Base-by-base conservation (phyloP, 176 grass and related monocot species). In the Juncus inflexus region DNA sequence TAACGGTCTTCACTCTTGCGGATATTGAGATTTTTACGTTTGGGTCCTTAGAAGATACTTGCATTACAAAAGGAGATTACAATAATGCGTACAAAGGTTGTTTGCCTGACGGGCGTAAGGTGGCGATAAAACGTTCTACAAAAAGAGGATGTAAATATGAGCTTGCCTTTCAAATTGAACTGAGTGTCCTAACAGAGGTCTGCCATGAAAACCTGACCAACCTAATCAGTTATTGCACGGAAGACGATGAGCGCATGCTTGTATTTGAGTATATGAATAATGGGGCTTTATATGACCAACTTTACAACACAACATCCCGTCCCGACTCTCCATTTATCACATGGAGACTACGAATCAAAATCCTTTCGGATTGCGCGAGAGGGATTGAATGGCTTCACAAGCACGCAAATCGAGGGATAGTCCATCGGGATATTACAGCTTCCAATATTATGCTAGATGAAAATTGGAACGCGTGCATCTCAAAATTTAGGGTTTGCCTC, bases 381-480 rank as follows among this genome's bases (percentile, higher is more conserved):
- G n/a, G n/a, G n/a, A n/a, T n/a, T n/a, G n/a, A n/a, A n/a, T n/a
- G n/a, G n/a, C n/a, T n/a, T n/a, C n/a, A n/a, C n/a, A n/a, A n/a
- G n/a, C n/a, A 43, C 15, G 10, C 7, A 12, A 9, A 63, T 1
- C 39, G 1, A 15, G n/a, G 37, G 19, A 64, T 64, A 5, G 10
- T 64, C 40, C 61, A 64, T 14, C 6, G 61, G 19, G 61, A 64
- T 9, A 64, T 64, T 14, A 64, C 40, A 15, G 14, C 61, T 15
- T 0, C 39, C 14, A 64, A 64, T 9, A 64, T 64, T 42, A 0
- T 42, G 45, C 13, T 15, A 42, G 11, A n/a, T n/a, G n/a, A n/a
- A n/a, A n/a, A n/a, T n/a, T n/a, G n/a, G n/a, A n/a, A n/a, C n/a
- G n/a, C n/a, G 40, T 41, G 0, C n/a, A n/a, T n/a, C n/a, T n/a